Evolutionary conservation across 225 moss, liverwort and hornwort genomes (phyloP), one percentile per base, ranked within the genome.

Genomic region (Pseudisothecium myosuroides): DNA sequence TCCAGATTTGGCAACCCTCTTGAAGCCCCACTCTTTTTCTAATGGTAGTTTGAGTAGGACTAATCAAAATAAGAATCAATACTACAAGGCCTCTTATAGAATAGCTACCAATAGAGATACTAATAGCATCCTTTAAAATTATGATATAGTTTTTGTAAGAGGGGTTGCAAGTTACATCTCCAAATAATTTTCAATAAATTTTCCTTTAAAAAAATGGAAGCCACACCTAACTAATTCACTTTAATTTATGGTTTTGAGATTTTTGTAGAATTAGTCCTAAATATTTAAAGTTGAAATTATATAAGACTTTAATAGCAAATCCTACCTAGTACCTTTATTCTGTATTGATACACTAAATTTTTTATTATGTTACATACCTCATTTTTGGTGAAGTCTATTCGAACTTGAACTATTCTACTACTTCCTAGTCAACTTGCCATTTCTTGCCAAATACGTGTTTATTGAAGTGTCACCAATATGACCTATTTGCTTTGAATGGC

Each of bases 201-300:
- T 72, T 72, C 1, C 6, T 43, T 9, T 27, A 6, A 43, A 3
- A 10, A 47, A 45, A 29, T 73, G 4, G 10, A 73, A 73, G 11
- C 1, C 1, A 5, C 5, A 72, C 0, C 16, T 17, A 73, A 17
- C 14, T 45, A 10, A 6, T 0, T 3, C 1, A 28, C 6, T 73
- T 45, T 28, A 45, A 6, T 41, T 15, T 28, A 29, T 28, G 16
- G 0, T 45, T 45, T 73, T 10, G 29, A 45, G 29, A 11, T 17
- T 29, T 47, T 73, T 45, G 3, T 47, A 73, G 11, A 73, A 11
- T 17, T 29, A 2, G 11, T 73, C 6, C 0, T 29, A 0, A 45
- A 73, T 45, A 73, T 6, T 29, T 73, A 29, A 43, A 43, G 27
- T 28, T 27, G 16, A 6, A 72, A 18, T 72, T 10, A 45, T 2